Base-by-base conservation (phyloP, 805 yeast genomes). In the Saccharomycopsis sp. region DNA sequence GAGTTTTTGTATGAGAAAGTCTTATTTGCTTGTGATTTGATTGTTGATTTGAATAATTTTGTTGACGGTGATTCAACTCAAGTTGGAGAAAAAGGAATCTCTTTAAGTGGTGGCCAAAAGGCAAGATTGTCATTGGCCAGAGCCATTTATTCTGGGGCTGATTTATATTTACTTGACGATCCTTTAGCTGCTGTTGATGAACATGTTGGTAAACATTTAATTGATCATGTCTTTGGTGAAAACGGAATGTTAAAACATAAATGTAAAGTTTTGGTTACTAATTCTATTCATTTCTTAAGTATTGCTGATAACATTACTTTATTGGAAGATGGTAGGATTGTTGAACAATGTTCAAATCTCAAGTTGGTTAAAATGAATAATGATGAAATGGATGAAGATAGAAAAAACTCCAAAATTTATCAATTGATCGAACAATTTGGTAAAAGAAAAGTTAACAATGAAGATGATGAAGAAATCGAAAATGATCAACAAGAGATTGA, bases 51-150 rank as follows among this genome's bases (percentile, higher is more conserved):
- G 46, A 74, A 71, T 23, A 74, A 79, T 23, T 69, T 92, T 45
- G 86, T 95, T 1, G 83, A 85, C 54, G 95, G 96, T 40, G 97
- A 92, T 57, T 69, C 68, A 38, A 92, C 98, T 4, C 75, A 83
- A 51, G 97, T 92, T 43, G 98, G 98, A 48, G 98, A 92, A 63
- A 86, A 89, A 58, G 98, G 98, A 49, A 88, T 92, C 38, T 85
- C 96, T 12, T 67, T 92, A 37, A 84, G 95, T 31, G 98, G 98
- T 38, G 98, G 98, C 34, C 98, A 92, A 60, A 92, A 92, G 68
- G 97, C 98, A 0, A 77, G 98, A 58, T 69, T 92, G 28, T 79
- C 95, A 1, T 70, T 92, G 39, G 98, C 98, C 0, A 74, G 98
- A 57, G 96, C 98, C 10, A 95, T 92, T 8, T 92, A 92, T 57